Evolutionary conservation across 2,329 filamentous ascomycete species (phyloP), one percentile per base, ranked within the genome.

Genomic region (Colletotrichum chrysophilum): DNA sequence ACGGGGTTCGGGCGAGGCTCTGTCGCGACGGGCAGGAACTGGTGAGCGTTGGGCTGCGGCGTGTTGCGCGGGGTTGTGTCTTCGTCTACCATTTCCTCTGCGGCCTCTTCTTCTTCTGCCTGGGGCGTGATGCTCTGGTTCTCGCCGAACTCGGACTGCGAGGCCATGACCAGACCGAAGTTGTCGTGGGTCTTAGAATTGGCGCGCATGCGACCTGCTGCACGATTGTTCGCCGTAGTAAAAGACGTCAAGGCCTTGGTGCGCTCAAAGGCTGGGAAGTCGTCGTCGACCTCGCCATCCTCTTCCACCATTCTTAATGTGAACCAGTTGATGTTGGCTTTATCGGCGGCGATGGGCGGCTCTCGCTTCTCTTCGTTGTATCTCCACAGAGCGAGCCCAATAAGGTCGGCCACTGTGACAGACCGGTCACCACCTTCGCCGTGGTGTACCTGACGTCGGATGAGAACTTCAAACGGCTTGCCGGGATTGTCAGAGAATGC

Each of bases 271-370:
- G 95, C 93, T 36, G 94, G 94, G 78, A 97, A 97, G 80, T 97
- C 95, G 78, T 95, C 94, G 79, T 97, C 95, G 2, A 96, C 93
- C 80, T 97, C 95, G 65, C 94, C 95, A 71, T 95, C 94, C 81
- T 97, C 92, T 76, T 97, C 93, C 3, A 96, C 94, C 92, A 97
- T 96, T 55, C 94, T 91, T 71, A 97, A 85, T 28, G 93, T 95
- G 94, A 94, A 97, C 87, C 92, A 92, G 80, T 96, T 96, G 79
- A 96, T 93, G 79, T 95, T 95, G 68, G 92, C 87, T 80, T 95
- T 94, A 66, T 93, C 90, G 3, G 86, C 82, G 0, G 91, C 86
- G 12, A 97, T 86, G 1, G 89, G 82, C 5, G 95, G 95, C 77
- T 95, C 91, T 32, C 92, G 87, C 79, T 94, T 94, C 81, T 96